A percentile compares a stretch with the other conserved stretches of the same genome.
Conservation (phyloP, 257 asterid genomes). For the Linderniella brevidens region DNA sequence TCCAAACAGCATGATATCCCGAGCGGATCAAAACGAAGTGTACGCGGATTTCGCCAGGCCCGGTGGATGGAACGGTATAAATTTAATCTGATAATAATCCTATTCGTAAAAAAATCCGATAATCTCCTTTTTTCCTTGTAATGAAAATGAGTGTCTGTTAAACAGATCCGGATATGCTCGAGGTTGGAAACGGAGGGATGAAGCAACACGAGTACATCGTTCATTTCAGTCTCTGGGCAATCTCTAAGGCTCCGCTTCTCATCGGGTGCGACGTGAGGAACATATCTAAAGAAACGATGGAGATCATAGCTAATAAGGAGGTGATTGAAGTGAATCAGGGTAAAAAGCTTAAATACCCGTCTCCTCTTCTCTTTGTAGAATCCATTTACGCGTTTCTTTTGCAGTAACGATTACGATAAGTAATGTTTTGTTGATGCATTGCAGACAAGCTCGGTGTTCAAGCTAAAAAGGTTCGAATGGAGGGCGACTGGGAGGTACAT, state of each 20-base stretch:
- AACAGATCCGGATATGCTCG: constrained; percentile 95
- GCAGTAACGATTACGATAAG: background rate
- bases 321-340: constrained; percentile 81
- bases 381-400: no score
- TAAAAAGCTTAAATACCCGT: constrained; percentile 9
- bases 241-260: constrained; percentile 86
- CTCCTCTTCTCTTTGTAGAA: background rate
- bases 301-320: constrained; percentile 50
- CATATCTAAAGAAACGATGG: constrained; percentile 29
- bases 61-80: constrained; percentile 89
- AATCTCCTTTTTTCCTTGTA: no score
- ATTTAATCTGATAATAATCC: background rate
- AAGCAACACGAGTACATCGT: constrained; percentile 57
- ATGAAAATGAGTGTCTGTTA: constrained; percentile 2
- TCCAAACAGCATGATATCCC: constrained; percentile 50
- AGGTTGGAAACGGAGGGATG: constrained; percentile 94
- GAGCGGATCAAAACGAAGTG: constrained; percentile 89
- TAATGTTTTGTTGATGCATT: background rate
- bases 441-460: constrained; percentile 69
- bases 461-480: constrained; percentile 78
- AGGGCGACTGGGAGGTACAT: constrained; percentile 62
- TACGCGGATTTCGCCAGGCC: constrained; percentile 74
- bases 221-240: constrained; percentile 87
- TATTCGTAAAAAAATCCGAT: background rate
- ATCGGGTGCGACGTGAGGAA: constrained; percentile 87